Percentiles rank a stretch among this genome's conserved stretches.
Evolutionary conservation across 1,284 basidiomycete species (phyloP).

Genomic region (Puccinia horiana): DNA sequence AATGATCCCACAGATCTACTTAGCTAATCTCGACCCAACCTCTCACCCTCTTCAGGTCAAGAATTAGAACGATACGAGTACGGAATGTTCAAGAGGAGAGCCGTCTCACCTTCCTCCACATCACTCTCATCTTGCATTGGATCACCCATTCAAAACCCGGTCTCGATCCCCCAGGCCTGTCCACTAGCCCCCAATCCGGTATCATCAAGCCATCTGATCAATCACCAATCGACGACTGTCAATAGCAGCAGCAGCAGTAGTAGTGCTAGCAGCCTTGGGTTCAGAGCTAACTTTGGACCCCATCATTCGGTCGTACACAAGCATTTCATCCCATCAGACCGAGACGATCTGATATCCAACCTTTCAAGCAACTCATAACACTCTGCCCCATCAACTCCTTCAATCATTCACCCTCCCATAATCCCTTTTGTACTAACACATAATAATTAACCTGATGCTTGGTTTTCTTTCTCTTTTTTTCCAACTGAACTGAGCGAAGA

Average conservation of each 20-base stretch:
- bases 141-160: slow-evolving; percentile 24
- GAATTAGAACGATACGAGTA: slow-evolving; percentile 26
- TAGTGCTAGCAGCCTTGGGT: neutral
- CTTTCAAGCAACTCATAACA: neutral
- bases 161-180: slow-evolving; percentile 1
- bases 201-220: neutral
- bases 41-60: slow-evolving; percentile 6
- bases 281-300: neutral
- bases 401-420: neutral
- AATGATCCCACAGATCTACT: neutral
- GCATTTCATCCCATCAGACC: neutral
- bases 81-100: slow-evolving; percentile 32
- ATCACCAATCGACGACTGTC: neutral
- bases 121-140: slow-evolving; percentile 35
- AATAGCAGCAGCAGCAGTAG: slow-evolving; percentile 4
- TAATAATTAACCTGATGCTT: neutral
- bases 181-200: neutral
- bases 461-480: neutral
- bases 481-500: too few relatives aligned
- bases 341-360: slow-evolving; percentile 4
- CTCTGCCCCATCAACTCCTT: neutral
- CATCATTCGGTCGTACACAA: neutral
- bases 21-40: neutral
- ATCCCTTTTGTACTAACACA: neutral
- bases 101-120: slow-evolving; percentile 29